phyloP scores from a whole-genome alignment of 1,284 basidiomycete genomes.

The Pascua sp. region DNA sequence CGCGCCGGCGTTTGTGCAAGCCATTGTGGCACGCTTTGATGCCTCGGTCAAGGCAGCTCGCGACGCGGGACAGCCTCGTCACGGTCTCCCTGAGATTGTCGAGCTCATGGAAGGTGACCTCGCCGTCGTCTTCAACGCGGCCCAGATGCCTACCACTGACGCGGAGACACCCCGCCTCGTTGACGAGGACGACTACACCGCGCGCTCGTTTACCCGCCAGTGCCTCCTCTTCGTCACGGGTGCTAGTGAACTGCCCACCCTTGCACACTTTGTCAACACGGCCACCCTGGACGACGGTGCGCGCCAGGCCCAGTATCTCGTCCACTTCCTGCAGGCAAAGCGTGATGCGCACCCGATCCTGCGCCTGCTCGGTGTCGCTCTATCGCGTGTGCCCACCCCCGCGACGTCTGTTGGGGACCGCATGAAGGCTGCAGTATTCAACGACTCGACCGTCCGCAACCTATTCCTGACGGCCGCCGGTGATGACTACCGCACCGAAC shows the following conservation, averaged over 20 bases:
- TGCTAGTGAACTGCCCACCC: background rate
- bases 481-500: constrained; percentile 3
- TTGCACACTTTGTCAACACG: constrained; percentile 5
- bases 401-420: background rate
- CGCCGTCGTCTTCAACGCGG: constrained; percentile 14
- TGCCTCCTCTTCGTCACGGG: constrained; percentile 5
- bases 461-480: constrained; percentile 15
- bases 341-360: background rate
- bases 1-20: constrained; percentile 41
- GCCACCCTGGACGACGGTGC: constrained; percentile 10
- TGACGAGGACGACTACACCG: constrained; percentile 15
- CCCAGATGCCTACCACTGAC: background rate
- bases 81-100: constrained; percentile 53
- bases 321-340: constrained; percentile 15
- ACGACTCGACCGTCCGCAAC: constrained; percentile 11
- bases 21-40: constrained; percentile 24
- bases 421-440: constrained; percentile 19
- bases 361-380: background rate
- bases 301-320: constrained; percentile 21
- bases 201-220: constrained; percentile 11
- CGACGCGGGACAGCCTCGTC: constrained; percentile 38
- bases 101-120: constrained; percentile 62
- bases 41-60: constrained; percentile 27
- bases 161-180: constrained; percentile 16
- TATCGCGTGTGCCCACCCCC: background rate